A percentile compares a stretch with the other conserved stretches of the same genome.
Evolutionary conservation across 306 rosid species (phyloP).

Genomic region (Prunus armeniaca): DNA sequence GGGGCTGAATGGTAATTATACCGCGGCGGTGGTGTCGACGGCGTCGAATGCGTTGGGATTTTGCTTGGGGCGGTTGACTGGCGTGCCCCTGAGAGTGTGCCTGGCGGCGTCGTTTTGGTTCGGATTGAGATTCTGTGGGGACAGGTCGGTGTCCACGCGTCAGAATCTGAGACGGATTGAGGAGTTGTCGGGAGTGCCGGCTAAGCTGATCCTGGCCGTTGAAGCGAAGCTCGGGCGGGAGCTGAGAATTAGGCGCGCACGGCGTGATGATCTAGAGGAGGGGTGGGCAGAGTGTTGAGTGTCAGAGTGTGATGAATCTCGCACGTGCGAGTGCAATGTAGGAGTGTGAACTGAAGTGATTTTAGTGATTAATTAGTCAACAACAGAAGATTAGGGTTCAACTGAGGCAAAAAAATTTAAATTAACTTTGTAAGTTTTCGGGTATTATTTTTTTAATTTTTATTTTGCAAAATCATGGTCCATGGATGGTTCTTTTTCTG

Average conservation of each 20-base stretch:
- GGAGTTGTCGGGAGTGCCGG: constrained; percentile 49
- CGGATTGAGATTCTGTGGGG: constrained; percentile 39
- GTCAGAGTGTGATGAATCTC: neutral
- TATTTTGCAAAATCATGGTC: neutral
- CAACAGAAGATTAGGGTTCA: neutral
- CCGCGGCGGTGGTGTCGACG: neutral
- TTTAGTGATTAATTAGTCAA: neutral
- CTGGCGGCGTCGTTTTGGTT: constrained; percentile 74
- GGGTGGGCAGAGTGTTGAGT: constrained; percentile 53
- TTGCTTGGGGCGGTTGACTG: constrained; percentile 21
- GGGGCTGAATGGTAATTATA: constrained; percentile 6
- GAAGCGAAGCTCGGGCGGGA: constrained; percentile 43
- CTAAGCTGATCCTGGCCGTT: constrained; percentile 47
- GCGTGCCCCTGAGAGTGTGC: constrained; percentile 41
- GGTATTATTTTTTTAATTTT: neutral
- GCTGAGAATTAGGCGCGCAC: neutral
- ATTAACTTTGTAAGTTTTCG: neutral
- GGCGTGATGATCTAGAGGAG: constrained; percentile 34
- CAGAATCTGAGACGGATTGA: constrained; percentile 40
- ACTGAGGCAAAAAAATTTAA: neutral
- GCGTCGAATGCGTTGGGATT: constrained; percentile 20
- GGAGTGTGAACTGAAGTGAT: neutral
- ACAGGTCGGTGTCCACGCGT: constrained; percentile 19
- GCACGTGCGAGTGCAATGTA: neutral
- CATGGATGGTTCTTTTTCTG: neutral